Base-by-base conservation (phyloP, 768 basidiomycete genomes). In the Russula lepida region DNA sequence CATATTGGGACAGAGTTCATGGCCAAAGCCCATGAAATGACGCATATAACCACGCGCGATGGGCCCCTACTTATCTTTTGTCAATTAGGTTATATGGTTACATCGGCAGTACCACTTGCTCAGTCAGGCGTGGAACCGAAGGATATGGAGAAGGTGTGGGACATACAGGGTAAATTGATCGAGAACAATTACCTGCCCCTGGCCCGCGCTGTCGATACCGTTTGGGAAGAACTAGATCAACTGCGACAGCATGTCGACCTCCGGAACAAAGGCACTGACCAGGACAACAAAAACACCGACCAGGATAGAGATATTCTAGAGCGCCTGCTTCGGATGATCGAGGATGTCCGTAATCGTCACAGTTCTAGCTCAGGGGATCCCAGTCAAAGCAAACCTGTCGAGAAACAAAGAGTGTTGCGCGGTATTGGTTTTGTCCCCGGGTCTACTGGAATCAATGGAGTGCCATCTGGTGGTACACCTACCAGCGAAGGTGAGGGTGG, bases 11-110 rank as follows among this genome's bases (percentile, higher is more conserved):
- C 28, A 19, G 48, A 13, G n/a, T 56, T 56, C 32, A 56, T 25
- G 30, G 8, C 12, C 19, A 61, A 51, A 23, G 59, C 60, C 4
- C 28, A 9, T 30, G 54, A 44, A 21, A 43, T 35, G 41, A 27
- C 56, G 21, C 23, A 33, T 30, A 11, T 21, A 5, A 39, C 60
- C 7, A 23, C 21, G 32, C 27, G 41, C 19, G 60, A 61, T 19
- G 60, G 60, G 6, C 47, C 54, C 3, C 48, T 61, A 9, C 41
- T 61, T 49, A 61, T 56, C 54, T 56, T 61, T 30, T 50, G 39
- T 41, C 44, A 44, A 30, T 41, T 61, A 4, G 54, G 30, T 27
- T 25, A 35, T 30, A 28, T 61, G 41, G 54, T 23, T 0, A n/a
- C 27, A 4, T 35, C 41, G 21, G 60, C 55, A 13, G 25, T 51